These are phyloP conservation scores for Cladophialophora immunda DNA, from an alignment of 2,329 filamentous ascomycete genomes.

Conservation along the genomic window DNA sequence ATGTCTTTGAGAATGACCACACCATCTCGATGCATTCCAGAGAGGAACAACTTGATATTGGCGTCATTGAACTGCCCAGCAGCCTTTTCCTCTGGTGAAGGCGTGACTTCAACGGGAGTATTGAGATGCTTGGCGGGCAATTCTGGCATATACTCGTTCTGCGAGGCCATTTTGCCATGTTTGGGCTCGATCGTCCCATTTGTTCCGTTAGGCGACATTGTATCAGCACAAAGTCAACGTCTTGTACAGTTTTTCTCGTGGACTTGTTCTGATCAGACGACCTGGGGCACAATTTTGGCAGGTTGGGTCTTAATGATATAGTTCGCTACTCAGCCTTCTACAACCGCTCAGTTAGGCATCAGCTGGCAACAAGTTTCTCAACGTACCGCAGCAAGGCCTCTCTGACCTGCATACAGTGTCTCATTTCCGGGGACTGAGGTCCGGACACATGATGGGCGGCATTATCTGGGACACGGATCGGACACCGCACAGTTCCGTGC, in stretches of 20 bases:
- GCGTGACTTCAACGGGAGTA: conserved; percentile 24
- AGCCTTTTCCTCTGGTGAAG: conserved; percentile 17
- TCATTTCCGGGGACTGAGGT: conserved; percentile 2
- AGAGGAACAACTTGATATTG: conserved; percentile 30
- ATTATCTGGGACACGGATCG: conserved; percentile 7
- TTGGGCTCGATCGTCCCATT: conserved; percentile 16
- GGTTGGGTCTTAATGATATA: background rate
- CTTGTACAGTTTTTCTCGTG: background rate
- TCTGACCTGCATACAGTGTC: background rate
- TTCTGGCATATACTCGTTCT: conserved; percentile 24
- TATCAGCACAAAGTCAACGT: background rate
- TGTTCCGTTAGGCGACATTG: conserved; percentile 17
- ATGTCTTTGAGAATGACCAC: conserved; percentile 46
- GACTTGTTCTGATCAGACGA: background rate
- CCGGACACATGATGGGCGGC: conserved; percentile 7
- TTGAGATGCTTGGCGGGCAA: conserved; percentile 27
- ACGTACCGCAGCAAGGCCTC: background rate
- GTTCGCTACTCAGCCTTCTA: background rate
- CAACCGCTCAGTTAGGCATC: background rate
- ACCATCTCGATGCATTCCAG: conserved; percentile 45
- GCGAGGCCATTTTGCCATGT: conserved; percentile 13
- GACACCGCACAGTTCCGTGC: conserved; percentile 2
- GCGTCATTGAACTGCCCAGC: conserved; percentile 26
- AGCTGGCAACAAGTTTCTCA: background rate
- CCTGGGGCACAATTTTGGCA: background rate